These are phyloP conservation scores for Metarhizium brunneum DNA, from an alignment of 2,329 filamentous ascomycete species.

Conservation along the genomic window DNA sequence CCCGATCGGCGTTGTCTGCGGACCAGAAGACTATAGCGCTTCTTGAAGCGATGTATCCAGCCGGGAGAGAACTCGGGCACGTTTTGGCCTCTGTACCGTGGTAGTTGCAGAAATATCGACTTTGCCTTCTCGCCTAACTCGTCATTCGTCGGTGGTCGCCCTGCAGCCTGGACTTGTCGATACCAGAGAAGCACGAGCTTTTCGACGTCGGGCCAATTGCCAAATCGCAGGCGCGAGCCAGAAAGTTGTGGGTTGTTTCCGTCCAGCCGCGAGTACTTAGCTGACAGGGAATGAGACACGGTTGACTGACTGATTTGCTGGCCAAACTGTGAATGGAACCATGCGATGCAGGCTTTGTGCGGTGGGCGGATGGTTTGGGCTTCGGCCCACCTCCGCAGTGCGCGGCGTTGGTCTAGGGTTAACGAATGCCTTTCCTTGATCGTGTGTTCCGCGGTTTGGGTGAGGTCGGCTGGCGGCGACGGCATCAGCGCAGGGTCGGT, in stretches of 20 bases:
- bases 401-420: constrained; percentile 53
- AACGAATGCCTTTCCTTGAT: constrained; percentile 46
- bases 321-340: constrained; percentile 49
- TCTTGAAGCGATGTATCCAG: constrained; percentile 58
- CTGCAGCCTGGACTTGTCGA: constrained; percentile 39
- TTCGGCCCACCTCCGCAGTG: constrained; percentile 51
- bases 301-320: constrained; percentile 55
- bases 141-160: constrained; percentile 52
- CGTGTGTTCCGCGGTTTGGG: background rate
- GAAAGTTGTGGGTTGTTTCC: constrained; percentile 50
- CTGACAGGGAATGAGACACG: constrained; percentile 52
- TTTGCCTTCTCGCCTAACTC: constrained; percentile 55
- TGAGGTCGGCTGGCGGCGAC: background rate
- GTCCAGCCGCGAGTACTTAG: constrained; percentile 53
- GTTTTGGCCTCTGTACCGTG: constrained; percentile 50
- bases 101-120: constrained; percentile 46
- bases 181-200: constrained; percentile 48
- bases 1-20: constrained; percentile 45
- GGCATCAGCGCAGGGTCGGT: background rate
- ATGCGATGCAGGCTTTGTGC: constrained; percentile 54
- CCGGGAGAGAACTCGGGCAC: constrained; percentile 53
- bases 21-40: constrained; percentile 50
- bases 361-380: constrained; percentile 46
- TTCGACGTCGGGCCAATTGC: constrained; percentile 56
- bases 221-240: constrained; percentile 52